These are phyloP conservation scores for Bacterosira constricta DNA, from an alignment of 108 stramenopile species.

Conservation along the genomic window DNA sequence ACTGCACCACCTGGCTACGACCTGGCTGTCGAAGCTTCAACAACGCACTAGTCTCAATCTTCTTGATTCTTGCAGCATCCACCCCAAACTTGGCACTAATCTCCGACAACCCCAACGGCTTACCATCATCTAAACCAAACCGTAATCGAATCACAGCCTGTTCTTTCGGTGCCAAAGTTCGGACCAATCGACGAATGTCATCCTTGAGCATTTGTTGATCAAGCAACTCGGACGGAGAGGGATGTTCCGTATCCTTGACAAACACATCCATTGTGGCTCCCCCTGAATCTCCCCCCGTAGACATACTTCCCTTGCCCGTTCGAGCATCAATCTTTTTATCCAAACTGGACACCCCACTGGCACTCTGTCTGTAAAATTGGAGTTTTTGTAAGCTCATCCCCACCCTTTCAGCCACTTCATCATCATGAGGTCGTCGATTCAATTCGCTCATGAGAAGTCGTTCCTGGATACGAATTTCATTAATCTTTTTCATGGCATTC, in stretches of 20 bases:
- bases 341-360: conserved; percentile 55
- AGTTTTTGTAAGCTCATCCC: conserved; percentile 62
- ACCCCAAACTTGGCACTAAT: conserved; percentile 63
- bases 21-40: conserved; percentile 74
- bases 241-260: conserved; percentile 54
- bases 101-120: conserved; percentile 63
- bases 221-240: conserved; percentile 48
- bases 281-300: conserved; percentile 17
- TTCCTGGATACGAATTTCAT: conserved; percentile 62
- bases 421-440: conserved; percentile 60
- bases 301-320: conserved; percentile 48
- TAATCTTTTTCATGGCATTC: conserved; percentile 63
- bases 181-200: conserved; percentile 54
- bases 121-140: conserved; percentile 82
- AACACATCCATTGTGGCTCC: conserved; percentile 49
- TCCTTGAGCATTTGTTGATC: conserved; percentile 58
- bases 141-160: conserved; percentile 79
- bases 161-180: conserved; percentile 65
- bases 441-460: conserved; percentile 47
- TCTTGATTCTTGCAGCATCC: conserved; percentile 70
- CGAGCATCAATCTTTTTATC: conserved; percentile 53
- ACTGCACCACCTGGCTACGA: conserved; percentile 55
- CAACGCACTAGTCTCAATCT: conserved; percentile 82
- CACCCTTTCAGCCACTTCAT: conserved; percentile 65
- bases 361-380: conserved; percentile 51